A percentile compares a stretch with the other conserved stretches of the same genome.
Conservation (phyloP, 2,329 filamentous ascomycete species). For the Magnaporthales sp. region DNA sequence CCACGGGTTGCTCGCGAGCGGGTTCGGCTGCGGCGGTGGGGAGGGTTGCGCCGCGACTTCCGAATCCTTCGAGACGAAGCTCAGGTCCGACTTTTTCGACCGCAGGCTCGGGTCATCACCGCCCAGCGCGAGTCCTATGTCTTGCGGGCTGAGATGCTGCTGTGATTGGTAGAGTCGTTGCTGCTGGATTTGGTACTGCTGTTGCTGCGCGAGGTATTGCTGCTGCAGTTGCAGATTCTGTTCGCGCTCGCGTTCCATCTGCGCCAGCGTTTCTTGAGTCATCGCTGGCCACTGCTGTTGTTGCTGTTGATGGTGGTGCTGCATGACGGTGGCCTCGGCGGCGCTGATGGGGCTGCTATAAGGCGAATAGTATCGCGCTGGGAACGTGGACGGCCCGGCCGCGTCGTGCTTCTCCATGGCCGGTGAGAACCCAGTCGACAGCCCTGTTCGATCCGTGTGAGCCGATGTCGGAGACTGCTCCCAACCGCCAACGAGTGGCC, state of each 20-base stretch:
- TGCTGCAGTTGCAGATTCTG: conserved; percentile 9
- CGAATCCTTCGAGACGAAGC: conserved; percentile 14
- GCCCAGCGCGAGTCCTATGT: conserved; percentile 35
- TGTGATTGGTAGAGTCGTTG: conserved; percentile 15
- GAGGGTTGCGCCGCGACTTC: background rate
- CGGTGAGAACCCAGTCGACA: conserved; percentile 5
- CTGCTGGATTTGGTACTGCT: conserved; percentile 11
- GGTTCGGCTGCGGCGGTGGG: background rate
- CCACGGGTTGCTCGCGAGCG: background rate
- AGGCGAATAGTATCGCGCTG: conserved; percentile 45
- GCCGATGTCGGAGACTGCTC: conserved; percentile 42
- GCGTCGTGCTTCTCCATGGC: conserved; percentile 12
- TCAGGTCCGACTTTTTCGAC: conserved; percentile 19
- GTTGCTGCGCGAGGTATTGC: conserved; percentile 13
- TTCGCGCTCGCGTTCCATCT: conserved; percentile 11
- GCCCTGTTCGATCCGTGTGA: conserved; percentile 23
- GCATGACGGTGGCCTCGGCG: conserved; percentile 22
- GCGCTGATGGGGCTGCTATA: conserved; percentile 48
- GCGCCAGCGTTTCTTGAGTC: conserved; percentile 15
- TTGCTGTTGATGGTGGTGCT: conserved; percentile 24
- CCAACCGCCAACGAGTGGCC: conserved; percentile 41
- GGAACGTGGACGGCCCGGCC: conserved; percentile 12
- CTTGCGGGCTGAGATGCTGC: conserved; percentile 11
- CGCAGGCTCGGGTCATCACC: conserved; percentile 24
- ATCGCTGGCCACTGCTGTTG: conserved; percentile 13